Conservation (phyloP, 169 alveolate species). For the Besnoitia besnoiti region DNA sequence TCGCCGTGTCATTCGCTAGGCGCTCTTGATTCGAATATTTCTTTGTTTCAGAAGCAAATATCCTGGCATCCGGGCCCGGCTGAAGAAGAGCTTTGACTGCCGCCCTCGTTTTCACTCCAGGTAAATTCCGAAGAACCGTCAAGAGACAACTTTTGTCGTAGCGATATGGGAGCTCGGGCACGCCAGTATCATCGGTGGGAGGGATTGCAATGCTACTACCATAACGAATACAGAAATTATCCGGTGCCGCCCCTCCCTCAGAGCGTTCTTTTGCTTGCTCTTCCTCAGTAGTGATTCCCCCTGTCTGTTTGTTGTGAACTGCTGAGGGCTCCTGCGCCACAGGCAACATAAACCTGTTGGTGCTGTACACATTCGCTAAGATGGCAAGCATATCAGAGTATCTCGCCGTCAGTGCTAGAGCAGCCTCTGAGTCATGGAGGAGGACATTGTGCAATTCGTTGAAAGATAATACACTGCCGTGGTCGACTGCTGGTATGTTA, state of each 20-base stretch:
- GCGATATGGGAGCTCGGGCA: background rate
- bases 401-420: too few relatives aligned
- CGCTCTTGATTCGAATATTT: background rate
- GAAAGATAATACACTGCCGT: too few relatives aligned
- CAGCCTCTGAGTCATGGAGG: too few relatives aligned
- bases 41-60: background rate
- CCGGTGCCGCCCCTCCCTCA: background rate
- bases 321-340: background rate
- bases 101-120: background rate
- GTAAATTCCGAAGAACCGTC: background rate
- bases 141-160: background rate
- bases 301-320: background rate
- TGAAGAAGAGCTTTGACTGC: background rate
- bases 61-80: background rate
- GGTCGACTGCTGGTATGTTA: too few relatives aligned
- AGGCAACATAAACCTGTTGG: background rate
- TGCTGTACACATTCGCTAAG: background rate
- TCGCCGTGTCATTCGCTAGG: conserved; percentile 8
- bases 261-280: background rate
- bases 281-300: too few relatives aligned
- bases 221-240: too few relatives aligned
- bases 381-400: too few relatives aligned
- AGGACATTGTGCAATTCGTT: too few relatives aligned
- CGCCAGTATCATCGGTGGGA: too few relatives aligned
- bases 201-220: background rate